phyloP scores from a whole-genome alignment of 1,284 basidiomycete species.

The Ustilago cynodontis region DNA sequence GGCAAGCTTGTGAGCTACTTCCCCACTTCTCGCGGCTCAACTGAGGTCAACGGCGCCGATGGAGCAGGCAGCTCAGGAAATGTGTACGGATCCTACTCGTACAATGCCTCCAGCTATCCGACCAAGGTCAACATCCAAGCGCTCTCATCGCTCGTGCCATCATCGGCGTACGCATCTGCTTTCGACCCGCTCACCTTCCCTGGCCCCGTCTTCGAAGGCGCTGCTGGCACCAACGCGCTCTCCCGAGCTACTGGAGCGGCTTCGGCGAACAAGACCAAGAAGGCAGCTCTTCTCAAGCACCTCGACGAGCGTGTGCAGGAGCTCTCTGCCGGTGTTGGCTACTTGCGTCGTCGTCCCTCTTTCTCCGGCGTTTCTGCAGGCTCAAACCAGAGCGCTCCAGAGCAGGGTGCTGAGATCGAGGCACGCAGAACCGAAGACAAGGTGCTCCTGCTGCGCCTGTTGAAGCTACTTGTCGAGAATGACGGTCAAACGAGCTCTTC shows the following conservation, averaged over 20 bases:
- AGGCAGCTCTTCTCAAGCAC: slow-evolving; percentile 57
- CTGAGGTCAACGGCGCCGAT: slow-evolving; percentile 9
- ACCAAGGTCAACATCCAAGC: slow-evolving; percentile 47
- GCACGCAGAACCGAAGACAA: slow-evolving; percentile 63
- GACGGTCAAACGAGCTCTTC: slow-evolving; percentile 57
- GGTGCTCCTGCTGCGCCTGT: slow-evolving; percentile 58
- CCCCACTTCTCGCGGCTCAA: slow-evolving; percentile 36
- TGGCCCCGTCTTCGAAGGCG: slow-evolving; percentile 64
- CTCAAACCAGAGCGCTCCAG: slow-evolving; percentile 15
- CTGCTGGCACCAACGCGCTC: slow-evolving; percentile 46
- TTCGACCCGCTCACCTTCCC: slow-evolving; percentile 64
- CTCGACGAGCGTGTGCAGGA: slow-evolving; percentile 63
- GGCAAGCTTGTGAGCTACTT: slow-evolving; percentile 66
- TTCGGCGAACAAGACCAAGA: slow-evolving; percentile 57
- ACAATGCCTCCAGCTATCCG: slow-evolving; percentile 41
- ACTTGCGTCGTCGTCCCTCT: slow-evolving; percentile 55
- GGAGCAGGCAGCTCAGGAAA: slow-evolving; percentile 7
- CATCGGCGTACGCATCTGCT: slow-evolving; percentile 56
- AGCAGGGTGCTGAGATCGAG: slow-evolving; percentile 43
- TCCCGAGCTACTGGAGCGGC: slow-evolving; percentile 53
- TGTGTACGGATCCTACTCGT: slow-evolving; percentile 49
- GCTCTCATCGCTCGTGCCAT: slow-evolving; percentile 51
- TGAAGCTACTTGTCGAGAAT: slow-evolving; percentile 63
- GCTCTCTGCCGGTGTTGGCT: slow-evolving; percentile 61
- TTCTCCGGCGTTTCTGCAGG: slow-evolving; percentile 27